Evolutionary conservation across 306 rosid genomes (phyloP), one percentile per base, ranked within the genome.

Genomic region (Senna siamea): DNA sequence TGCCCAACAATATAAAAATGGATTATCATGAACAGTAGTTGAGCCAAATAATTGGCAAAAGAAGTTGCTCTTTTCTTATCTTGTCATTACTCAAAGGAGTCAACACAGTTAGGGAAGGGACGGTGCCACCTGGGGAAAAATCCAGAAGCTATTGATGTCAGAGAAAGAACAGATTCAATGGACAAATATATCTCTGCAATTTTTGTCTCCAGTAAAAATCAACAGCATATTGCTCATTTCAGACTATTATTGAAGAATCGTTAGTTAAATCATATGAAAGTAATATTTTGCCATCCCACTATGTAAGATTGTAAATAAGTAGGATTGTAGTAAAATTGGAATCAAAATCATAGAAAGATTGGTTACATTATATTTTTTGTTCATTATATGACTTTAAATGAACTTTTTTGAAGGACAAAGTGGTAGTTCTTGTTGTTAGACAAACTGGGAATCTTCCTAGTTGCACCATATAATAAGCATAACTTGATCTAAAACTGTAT

Each of bases 121-220:
- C 9, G 58, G 58, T 53, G 58, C 28, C 58, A 53, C 58, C 19
- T 53, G 58, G 58, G 30, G 55, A 64, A 52, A 7, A 75, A 51
- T 20, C 15, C 41, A 40, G 1, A 53, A 19, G 58, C 58, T 0
- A 53, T 53, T 7, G 14, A 53, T 53, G 2, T n/a, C 28, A 53
- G 2, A 35, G 18, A 9, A 50, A 30, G 5, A 6, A 9, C 44
- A 30, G 37, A 9, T 66, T 38, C 32, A 61, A 58, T 68, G 43
- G 9, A 46, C 18, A 34, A 59, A 15, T n/a, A 15, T n/a, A 59
- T 60, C 50, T 34, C 20, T 13, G 7, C 23, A 69, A 19, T 47
- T 9, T 14, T 30, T 58, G 64, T 28, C 64, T 13, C 6, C 12
- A 26, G 62, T 23, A 26, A 37, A 37, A 9, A 17, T 55, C 63